Percentiles rank a stretch among this genome's conserved stretches.
Conservation (phyloP, 108 stramenopile genomes). For the Nitzschia sp. region DNA sequence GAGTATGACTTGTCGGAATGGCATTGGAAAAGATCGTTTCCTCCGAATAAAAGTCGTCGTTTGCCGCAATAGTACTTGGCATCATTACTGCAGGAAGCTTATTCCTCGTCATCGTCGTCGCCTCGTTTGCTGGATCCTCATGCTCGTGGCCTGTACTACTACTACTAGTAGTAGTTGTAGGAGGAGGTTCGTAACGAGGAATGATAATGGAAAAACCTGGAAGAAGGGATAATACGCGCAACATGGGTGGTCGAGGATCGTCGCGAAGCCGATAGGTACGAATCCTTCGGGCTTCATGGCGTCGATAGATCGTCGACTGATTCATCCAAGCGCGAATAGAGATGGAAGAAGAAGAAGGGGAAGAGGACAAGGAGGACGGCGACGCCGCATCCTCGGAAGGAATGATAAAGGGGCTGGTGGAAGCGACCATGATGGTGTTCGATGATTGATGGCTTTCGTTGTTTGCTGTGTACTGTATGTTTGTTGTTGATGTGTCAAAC, state of each 20-base stretch:
- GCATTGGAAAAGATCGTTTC: conserved; percentile 24
- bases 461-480: background rate
- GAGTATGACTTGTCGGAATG: background rate
- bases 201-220: conserved; percentile 31
- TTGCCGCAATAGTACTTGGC: background rate
- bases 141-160: background rate
- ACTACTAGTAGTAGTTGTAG: background rate
- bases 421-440: no score
- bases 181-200: conserved; percentile 29
- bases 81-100: conserved; percentile 1
- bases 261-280: conserved; percentile 21
- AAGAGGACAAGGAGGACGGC: no score
- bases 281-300: conserved; percentile 39
- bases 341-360: background rate
- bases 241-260: conserved; percentile 36
- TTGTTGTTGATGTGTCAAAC: background rate
- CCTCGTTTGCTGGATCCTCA: background rate
- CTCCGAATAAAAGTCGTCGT: conserved; percentile 11
- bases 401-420: no score
- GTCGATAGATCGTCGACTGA: conserved; percentile 45
- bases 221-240: conserved; percentile 39
- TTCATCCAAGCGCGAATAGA: conserved; percentile 10
- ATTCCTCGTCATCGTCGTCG: background rate
- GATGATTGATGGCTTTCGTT: no score
- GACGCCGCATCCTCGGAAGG: no score